Evolutionary conservation across 805 yeast species (phyloP), one percentile per base, ranked within the genome.

Genomic region (Wickerhamiella musiphila): DNA sequence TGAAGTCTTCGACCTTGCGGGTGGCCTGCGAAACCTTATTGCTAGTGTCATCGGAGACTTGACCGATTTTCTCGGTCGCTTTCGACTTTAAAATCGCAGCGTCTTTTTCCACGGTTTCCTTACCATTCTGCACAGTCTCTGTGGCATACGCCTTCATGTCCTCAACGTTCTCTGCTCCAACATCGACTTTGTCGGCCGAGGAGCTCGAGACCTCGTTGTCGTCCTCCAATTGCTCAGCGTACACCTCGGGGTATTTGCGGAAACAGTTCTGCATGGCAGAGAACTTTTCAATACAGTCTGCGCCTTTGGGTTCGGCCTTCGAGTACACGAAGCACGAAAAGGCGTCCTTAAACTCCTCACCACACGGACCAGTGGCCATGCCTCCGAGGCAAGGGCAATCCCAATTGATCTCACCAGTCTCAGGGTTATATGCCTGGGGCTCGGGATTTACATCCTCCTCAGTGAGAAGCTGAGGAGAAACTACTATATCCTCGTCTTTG

Each of bases 321-420:
- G 95, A 83, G 62, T 77, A 83, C 26, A 90, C 86, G 51, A 90
- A 90, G 55, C 98, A 90, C 7, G 93, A 66, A 54, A 90, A 90
- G 0, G 98, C 96, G 33, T 70, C 82, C 59, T 79, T 82, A 64
- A 82, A 82, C 58, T 83, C 93, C 47, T 74, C 84, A 36, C 98
- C 98, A 60, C 98, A 90, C 35, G 98, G 96, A 0, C 98, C 98
- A 43, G 84, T 66, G 20, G 98, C 96, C 95, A 90, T 82, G 26
- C 98, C 98, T 21, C 96, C 98, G 31, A 90, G 63, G 57, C 96
- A 86, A n/a, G 98, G 96, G 56, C 98, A 90, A 52, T 90, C 96
- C 98, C 98, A 90, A 69, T 90, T 86, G 58, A 90, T 90, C 54
- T 86, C 96, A 19, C 98, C 98, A 3, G 98, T 90, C 48, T 79